phyloP scores from a whole-genome alignment of 2,329 filamentous ascomycete genomes.

The Curvularia hawaiiensis region DNA sequence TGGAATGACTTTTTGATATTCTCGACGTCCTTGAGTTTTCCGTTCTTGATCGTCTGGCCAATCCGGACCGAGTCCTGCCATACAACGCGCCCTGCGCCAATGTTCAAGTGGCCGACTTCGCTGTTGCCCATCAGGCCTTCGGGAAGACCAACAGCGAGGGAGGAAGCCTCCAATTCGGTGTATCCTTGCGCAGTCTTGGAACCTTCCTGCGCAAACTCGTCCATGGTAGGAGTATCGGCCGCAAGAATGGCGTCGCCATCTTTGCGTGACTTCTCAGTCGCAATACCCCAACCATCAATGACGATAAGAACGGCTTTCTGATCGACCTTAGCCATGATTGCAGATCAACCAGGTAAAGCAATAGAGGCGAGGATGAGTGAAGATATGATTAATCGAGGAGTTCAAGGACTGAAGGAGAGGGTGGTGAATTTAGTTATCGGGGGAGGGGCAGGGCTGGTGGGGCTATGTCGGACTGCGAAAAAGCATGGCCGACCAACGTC shows the following conservation, averaged over 20 bases:
- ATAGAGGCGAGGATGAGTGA: neutral
- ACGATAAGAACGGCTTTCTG: constrained; percentile 81
- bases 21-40: constrained; percentile 74
- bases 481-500: constrained; percentile 30
- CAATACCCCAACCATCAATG: constrained; percentile 98
- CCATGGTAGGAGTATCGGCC: constrained; percentile 94
- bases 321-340: constrained; percentile 68
- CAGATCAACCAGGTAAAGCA: constrained; percentile 22
- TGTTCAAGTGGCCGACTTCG: constrained; percentile 98
- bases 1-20: constrained; percentile 80
- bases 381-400: neutral
- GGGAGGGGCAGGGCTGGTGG: constrained; percentile 37
- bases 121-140: constrained; percentile 99
- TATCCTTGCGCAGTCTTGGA: constrained; percentile 82
- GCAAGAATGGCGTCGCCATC: constrained; percentile 94
- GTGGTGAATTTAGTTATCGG: constrained; percentile 20
- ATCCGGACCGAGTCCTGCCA: constrained; percentile 97
- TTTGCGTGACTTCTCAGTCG: constrained; percentile 77
- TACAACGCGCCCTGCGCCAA: constrained; percentile 94
- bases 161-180: constrained; percentile 93
- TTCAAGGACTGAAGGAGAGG: constrained; percentile 4
- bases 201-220: constrained; percentile 70
- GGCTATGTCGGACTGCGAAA: constrained; percentile 20
- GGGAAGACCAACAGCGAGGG: constrained; percentile 90
- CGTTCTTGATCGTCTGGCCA: constrained; percentile 88